phyloP scores from a whole-genome alignment of 768 basidiomycete genomes.

The Suillus variegatus region DNA sequence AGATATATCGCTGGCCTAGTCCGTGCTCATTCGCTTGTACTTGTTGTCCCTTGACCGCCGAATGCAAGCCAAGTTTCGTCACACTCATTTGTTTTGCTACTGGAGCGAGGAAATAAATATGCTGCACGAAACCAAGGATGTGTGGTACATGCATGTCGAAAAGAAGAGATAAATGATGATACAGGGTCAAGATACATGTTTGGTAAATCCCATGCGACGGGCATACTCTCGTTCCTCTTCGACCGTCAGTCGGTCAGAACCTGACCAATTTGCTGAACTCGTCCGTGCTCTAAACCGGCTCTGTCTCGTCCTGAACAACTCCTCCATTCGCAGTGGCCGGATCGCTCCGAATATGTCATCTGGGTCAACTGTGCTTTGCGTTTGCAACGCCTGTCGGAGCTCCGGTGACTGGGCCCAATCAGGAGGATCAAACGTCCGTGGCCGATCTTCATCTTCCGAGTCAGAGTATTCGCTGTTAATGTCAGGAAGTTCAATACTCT shows the following conservation, averaged over 20 bases:
- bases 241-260: conserved; percentile 81
- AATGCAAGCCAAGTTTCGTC: conserved; percentile 1
- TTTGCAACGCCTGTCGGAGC: conserved; percentile 72
- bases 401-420: conserved; percentile 93
- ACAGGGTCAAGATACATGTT: conserved; percentile 18
- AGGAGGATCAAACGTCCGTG: conserved; percentile 72
- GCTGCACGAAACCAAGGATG: neutral
- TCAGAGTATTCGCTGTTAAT: conserved; percentile 97
- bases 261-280: conserved; percentile 95
- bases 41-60: conserved; percentile 1
- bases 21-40: conserved; percentile 7
- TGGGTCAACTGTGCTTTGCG: conserved; percentile 85
- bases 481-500: conserved; percentile 90
- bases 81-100: neutral
- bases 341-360: conserved; percentile 93
- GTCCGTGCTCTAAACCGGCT: conserved; percentile 87
- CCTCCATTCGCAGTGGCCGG: conserved; percentile 86
- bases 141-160: neutral
- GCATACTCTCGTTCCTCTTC: conserved; percentile 90
- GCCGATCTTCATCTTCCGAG: conserved; percentile 87
- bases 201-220: conserved; percentile 83
- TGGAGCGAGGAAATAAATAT: neutral
- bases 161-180: conserved; percentile 12
- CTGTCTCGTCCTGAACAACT: conserved; percentile 80
- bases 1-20: conserved; percentile 7